Conservation (phyloP, 2,329 filamentous ascomycete genomes). For the Ceratocystis diversiconidia region DNA sequence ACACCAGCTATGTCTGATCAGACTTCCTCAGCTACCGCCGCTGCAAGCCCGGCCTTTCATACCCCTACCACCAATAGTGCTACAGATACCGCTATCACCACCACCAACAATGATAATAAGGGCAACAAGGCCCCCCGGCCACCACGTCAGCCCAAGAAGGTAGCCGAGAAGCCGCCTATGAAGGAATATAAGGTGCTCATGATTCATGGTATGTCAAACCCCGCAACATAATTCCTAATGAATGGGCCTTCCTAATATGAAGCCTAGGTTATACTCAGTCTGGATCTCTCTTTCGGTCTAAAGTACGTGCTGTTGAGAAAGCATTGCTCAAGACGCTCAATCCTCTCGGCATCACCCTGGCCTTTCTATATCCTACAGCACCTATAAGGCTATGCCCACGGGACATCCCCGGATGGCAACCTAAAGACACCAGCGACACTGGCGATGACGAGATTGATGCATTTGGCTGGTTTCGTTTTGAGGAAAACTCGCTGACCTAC, state of each 20-base stretch:
- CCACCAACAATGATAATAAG: not conserved
- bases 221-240: not conserved
- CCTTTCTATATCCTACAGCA: slow-evolving; percentile 53
- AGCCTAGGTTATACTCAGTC: slow-evolving; percentile 73
- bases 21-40: not conserved
- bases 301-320: slow-evolving; percentile 79
- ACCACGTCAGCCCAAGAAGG: slow-evolving; percentile 13
- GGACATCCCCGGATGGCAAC: slow-evolving; percentile 56
- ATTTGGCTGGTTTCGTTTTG: slow-evolving; percentile 71
- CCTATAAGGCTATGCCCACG: slow-evolving; percentile 47
- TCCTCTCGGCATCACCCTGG: slow-evolving; percentile 38
- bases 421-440: slow-evolving; percentile 29
- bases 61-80: not conserved
- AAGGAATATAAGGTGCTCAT: slow-evolving; percentile 55
- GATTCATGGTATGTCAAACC: slow-evolving; percentile 47
- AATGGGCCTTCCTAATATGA: slow-evolving; percentile 2
- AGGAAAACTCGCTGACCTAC: slow-evolving; percentile 51
- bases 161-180: slow-evolving; percentile 24
- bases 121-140: slow-evolving; percentile 8
- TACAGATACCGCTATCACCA: not conserved
- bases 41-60: not conserved
- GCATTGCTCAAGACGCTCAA: slow-evolving; percentile 58
- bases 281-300: slow-evolving; percentile 68
- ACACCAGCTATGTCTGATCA: slow-evolving; percentile 14
- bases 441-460: slow-evolving; percentile 38